Evolutionary conservation across 1,284 basidiomycete species (phyloP).

Genomic region (Trametes polyzona): DNA sequence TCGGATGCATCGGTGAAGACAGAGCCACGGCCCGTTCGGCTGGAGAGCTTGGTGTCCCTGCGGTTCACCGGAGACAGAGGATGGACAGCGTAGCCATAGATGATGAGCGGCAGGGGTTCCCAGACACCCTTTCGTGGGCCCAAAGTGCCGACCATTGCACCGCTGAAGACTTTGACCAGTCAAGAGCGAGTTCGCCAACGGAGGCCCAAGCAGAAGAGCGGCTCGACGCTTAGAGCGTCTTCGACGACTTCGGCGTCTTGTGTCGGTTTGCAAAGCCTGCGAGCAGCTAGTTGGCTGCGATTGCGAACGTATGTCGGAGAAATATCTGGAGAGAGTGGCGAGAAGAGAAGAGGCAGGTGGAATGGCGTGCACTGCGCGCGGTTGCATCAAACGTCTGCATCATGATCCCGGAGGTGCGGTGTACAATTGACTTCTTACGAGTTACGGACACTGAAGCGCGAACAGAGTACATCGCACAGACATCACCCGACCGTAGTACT

Average conservation of each 20-base stretch:
- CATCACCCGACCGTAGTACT: no score
- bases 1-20: constrained; percentile 71
- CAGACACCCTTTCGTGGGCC: constrained; percentile 53
- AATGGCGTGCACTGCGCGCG: not conserved
- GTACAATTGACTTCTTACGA: no score
- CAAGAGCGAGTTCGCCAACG: not conserved
- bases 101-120: constrained; percentile 80
- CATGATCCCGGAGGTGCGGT: no score
- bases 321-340: not conserved
- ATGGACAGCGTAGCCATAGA: constrained; percentile 84
- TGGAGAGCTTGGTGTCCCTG: constrained; percentile 70
- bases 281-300: no score
- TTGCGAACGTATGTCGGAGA: no score
- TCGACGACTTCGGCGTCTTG: not conserved
- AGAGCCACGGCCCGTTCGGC: constrained; percentile 63
- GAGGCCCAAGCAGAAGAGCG: not conserved
- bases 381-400: constrained; percentile 4
- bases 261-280: no score
- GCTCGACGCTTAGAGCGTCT: not conserved
- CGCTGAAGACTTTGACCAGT: constrained; percentile 1
- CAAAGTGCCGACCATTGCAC: constrained; percentile 25
- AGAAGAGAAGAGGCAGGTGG: not conserved
- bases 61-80: constrained; percentile 70
- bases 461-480: no score
- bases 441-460: not conserved